Conservation (phyloP, 1,139 yeast species). For the Hemisphaericaspora subhashii region DNA sequence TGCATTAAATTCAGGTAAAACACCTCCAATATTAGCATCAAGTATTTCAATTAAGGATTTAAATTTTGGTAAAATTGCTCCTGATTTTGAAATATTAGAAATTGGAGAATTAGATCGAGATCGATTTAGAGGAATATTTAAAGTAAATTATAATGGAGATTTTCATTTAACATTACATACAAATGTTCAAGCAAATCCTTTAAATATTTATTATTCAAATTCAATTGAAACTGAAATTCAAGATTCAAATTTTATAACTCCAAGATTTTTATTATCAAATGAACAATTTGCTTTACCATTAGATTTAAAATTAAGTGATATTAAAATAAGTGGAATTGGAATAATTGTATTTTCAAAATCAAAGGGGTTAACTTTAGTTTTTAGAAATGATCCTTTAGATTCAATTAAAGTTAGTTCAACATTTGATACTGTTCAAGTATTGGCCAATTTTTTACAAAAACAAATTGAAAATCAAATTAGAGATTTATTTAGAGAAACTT, state of each 20-base stretch:
- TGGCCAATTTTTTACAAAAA: constrained; percentile 75
- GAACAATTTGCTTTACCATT: constrained; percentile 77
- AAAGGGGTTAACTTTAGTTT: constrained; percentile 82
- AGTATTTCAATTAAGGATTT: constrained; percentile 71
- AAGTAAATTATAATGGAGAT: constrained; percentile 77
- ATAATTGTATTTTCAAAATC: constrained; percentile 79
- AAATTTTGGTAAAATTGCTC: constrained; percentile 76
- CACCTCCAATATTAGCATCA: constrained; percentile 76
- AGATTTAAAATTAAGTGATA: constrained; percentile 71
- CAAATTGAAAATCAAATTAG: constrained; percentile 83
- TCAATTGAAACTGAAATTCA: constrained; percentile 39
- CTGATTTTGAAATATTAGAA: constrained; percentile 77
- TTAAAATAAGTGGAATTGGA: constrained; percentile 76
- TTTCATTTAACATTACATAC: constrained; percentile 79
- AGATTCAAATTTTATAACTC: constrained; percentile 51
- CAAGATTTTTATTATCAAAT: constrained; percentile 64
- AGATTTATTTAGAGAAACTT: constrained; percentile 76
- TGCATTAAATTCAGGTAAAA: constrained; percentile 73
- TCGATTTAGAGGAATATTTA: constrained; percentile 82
- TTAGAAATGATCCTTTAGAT: constrained; percentile 85
- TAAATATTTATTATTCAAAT: constrained; percentile 63
- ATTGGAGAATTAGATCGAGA: constrained; percentile 83
- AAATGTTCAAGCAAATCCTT: constrained; percentile 81
- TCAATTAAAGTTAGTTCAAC: constrained; percentile 80
- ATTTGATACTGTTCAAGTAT: constrained; percentile 80